Evolutionary conservation across 2,329 filamentous ascomycete genomes (phyloP).

Genomic region (Colletotrichum shisoi): DNA sequence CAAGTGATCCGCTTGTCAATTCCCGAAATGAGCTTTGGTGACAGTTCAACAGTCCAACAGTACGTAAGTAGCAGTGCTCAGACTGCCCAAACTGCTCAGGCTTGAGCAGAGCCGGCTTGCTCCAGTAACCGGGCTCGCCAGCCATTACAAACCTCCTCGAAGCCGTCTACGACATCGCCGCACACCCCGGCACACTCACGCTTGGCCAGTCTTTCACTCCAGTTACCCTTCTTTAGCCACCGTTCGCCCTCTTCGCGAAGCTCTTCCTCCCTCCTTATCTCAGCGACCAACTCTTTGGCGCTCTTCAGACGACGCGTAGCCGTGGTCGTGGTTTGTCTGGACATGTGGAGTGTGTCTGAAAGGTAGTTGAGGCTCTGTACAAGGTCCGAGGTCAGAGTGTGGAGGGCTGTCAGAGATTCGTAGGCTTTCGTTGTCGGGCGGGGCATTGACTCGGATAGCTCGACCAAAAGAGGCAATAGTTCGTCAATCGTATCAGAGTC

Average conservation of each 20-base stretch:
- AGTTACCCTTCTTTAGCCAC: conserved; percentile 83
- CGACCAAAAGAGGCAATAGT: conserved; percentile 72
- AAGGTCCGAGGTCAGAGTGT: conserved; percentile 74
- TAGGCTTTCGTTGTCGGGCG: conserved; percentile 68
- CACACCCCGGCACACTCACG: conserved; percentile 87
- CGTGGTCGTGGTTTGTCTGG: conserved; percentile 82
- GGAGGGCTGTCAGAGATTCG: conserved; percentile 72
- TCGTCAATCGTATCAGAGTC: conserved; percentile 72
- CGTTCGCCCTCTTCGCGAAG: conserved; percentile 80
- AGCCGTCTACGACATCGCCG: conserved; percentile 86
- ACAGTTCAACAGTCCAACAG: background rate
- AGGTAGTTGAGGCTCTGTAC: conserved; percentile 84
- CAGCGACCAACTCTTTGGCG: conserved; percentile 83
- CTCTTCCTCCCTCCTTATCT: conserved; percentile 85
- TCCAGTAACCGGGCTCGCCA: conserved; percentile 81
- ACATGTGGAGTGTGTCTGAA: conserved; percentile 93
- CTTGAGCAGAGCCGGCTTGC: conserved; percentile 62
- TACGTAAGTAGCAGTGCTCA: conserved; percentile 13
- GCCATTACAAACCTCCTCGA: conserved; percentile 86
- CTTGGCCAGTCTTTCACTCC: conserved; percentile 77
- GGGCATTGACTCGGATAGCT: conserved; percentile 72
- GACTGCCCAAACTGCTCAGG: conserved; percentile 43
- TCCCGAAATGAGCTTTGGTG: background rate
- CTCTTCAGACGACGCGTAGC: conserved; percentile 81
- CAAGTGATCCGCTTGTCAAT: background rate